Evolutionary conservation across 768 basidiomycete species (phyloP).

Genomic region (Lactarius trivialis): DNA sequence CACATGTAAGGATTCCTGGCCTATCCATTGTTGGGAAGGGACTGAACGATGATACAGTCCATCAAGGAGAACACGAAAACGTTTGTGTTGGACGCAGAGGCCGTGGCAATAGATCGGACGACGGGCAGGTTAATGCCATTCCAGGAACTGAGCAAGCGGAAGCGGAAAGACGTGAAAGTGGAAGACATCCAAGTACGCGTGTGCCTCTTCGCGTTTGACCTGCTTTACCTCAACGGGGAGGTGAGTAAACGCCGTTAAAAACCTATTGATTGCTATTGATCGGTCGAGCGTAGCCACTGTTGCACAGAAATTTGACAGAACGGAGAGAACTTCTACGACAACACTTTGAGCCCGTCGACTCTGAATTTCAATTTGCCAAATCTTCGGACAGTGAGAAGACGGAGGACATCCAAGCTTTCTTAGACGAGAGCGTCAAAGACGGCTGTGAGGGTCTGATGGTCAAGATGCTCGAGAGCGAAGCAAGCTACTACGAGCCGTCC

Average conservation of each 20-base stretch:
- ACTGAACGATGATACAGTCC: conserved; percentile 44
- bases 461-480: conserved; percentile 92
- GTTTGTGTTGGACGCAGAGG: conserved; percentile 95
- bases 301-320: conserved; percentile 67
- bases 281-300: conserved; percentile 53
- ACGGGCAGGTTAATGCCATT: conserved; percentile 91
- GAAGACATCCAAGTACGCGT: conserved; percentile 97
- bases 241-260: conserved; percentile 36
- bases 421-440: conserved; percentile 96
- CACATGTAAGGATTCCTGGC: conserved; percentile 47
- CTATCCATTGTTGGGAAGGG: not conserved
- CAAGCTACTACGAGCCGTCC: conserved; percentile 93
- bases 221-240: conserved; percentile 95
- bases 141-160: conserved; percentile 91
- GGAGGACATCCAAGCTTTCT: conserved; percentile 90
- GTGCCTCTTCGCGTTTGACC: conserved; percentile 93
- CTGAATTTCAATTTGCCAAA: conserved; percentile 92
- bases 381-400: conserved; percentile 82
- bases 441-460: conserved; percentile 99
- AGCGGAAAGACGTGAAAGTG: conserved; percentile 95
- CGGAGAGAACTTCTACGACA: conserved; percentile 70
- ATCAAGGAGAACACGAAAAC: conserved; percentile 77
- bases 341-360: conserved; percentile 75
- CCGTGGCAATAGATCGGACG: conserved; percentile 86
- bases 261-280: not conserved